Evolutionary conservation across 495 filamentous ascomycete genomes (phyloP).

Genomic region (Lentithecium fluviatile): DNA sequence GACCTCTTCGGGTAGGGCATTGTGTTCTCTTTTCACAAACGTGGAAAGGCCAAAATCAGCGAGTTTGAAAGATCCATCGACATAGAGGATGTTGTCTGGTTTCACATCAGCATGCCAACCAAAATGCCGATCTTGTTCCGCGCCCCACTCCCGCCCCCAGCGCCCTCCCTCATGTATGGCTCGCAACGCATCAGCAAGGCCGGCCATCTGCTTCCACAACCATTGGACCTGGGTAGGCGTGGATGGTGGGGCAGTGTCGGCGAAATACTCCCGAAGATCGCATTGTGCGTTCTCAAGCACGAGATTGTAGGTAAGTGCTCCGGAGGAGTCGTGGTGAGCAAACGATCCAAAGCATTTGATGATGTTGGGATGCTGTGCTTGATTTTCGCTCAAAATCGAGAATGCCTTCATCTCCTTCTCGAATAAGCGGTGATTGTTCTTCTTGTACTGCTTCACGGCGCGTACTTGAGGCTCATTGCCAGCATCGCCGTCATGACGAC

Average conservation of each 20-base stretch:
- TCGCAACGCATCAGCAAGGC: not conserved
- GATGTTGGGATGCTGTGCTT: not conserved
- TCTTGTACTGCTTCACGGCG: conserved; percentile 9
- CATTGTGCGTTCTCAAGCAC: conserved; percentile 43
- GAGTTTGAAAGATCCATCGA: conserved; percentile 44
- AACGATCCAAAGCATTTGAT: conserved; percentile 10
- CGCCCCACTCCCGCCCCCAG: no score
- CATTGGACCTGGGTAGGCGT: not conserved
- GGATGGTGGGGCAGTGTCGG: conserved; percentile 33
- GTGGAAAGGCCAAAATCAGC: conserved; percentile 46
- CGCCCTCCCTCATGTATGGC: not conserved
- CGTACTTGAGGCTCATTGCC: not conserved
- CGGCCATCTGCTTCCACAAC: not conserved
- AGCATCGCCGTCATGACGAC: not conserved
- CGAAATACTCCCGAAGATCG: conserved; percentile 44
- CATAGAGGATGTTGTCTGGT: conserved; percentile 46
- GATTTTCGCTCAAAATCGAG: not conserved
- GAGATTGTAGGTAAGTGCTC: conserved; percentile 37
- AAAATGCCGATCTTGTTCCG: not conserved
- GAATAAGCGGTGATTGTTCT: not conserved
- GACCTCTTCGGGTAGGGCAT: conserved; percentile 8
- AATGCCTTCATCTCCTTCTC: conserved; percentile 10
- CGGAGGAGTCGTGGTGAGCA: not conserved
- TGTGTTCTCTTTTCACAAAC: conserved; percentile 35
- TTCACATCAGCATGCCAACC: conserved; percentile 49